phyloP scores from a whole-genome alignment of 495 filamentous ascomycete genomes.

The Glarea lozoyensis region DNA sequence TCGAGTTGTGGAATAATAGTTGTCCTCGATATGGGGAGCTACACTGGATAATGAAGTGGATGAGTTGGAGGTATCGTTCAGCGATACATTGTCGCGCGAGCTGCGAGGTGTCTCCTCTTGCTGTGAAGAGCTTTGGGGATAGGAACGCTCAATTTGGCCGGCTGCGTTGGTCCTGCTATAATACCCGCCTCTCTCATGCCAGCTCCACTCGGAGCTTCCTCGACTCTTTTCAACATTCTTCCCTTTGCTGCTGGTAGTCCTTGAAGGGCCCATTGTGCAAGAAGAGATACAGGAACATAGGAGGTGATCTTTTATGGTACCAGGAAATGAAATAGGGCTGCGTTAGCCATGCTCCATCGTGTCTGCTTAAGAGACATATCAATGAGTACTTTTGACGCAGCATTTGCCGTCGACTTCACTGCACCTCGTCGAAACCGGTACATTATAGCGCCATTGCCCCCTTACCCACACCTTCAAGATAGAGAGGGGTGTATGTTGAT shows the following conservation, averaged over 20 bases:
- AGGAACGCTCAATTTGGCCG: background rate
- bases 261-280: background rate
- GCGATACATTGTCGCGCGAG: background rate
- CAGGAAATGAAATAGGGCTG: no score
- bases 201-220: slow-evolving; percentile 2
- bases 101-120: slow-evolving; percentile 1
- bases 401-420: no score
- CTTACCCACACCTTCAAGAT: no score
- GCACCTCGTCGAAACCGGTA: no score
- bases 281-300: background rate
- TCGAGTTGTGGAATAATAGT: no score
- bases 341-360: no score
- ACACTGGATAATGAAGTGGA: background rate
- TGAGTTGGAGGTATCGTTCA: background rate
- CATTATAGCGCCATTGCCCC: no score
- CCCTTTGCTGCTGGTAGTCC: background rate
- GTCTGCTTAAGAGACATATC: no score
- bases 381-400: no score
- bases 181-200: background rate
- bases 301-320: no score
- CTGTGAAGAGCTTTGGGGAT: background rate
- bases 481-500: no score
- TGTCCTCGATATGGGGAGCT: no score
- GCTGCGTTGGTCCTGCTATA: background rate
- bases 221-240: slow-evolving; percentile 1